Evolutionary conservation across 768 basidiomycete species (phyloP).

Genomic region (Dioszegia hungarica): DNA sequence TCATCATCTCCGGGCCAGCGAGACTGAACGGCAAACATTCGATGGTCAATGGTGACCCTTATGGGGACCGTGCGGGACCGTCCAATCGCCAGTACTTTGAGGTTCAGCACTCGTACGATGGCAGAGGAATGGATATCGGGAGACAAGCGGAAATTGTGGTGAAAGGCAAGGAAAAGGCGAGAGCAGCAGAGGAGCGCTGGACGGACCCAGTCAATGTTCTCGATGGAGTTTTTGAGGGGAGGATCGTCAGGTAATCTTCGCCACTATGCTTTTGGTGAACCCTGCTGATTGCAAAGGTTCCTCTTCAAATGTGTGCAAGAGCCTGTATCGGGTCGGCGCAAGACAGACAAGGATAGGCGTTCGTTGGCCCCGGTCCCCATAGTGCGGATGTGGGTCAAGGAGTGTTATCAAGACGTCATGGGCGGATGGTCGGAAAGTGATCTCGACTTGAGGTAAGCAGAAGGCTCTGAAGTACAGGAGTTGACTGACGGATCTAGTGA

Average conservation of each 20-base stretch:
- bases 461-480: neutral
- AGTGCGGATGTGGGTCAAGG: slow-evolving; percentile 21
- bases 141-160: no score
- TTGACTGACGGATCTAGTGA: slow-evolving; percentile 5
- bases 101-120: no score
- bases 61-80: no score
- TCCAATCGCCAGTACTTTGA: no score
- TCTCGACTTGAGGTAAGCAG: slow-evolving; percentile 28
- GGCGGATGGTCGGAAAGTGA: slow-evolving; percentile 28
- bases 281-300: neutral
- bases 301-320: slow-evolving; percentile 20
- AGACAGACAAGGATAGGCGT: slow-evolving; percentile 41
- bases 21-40: no score
- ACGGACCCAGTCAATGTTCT: slow-evolving; percentile 8
- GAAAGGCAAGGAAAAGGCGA: no score
- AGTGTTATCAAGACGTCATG: slow-evolving; percentile 9
- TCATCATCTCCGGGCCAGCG: no score
- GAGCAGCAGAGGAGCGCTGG: slow-evolving; percentile 2
- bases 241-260: slow-evolving; percentile 8
- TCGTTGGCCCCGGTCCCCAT: slow-evolving; percentile 40
- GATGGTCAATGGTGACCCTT: no score
- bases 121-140: no score
- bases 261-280: neutral
- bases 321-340: slow-evolving; percentile 33
- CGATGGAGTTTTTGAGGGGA: slow-evolving; percentile 19